phyloP scores from a whole-genome alignment of 768 basidiomycete genomes.

The Stropharia rugosoannulata region DNA sequence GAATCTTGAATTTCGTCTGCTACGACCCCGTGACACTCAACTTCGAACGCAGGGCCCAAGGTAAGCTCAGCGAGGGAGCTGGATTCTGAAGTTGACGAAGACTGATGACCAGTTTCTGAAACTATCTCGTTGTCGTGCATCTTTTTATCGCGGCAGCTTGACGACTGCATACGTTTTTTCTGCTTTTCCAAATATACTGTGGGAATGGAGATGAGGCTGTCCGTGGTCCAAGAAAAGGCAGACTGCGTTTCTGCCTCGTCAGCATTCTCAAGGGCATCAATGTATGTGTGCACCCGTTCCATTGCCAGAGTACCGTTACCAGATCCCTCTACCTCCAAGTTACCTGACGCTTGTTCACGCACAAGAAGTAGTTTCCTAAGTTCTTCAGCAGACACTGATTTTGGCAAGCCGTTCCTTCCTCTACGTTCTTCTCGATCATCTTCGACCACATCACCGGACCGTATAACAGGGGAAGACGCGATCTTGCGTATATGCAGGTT shows the following conservation, averaged over 20 bases:
- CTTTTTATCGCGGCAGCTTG: not conserved
- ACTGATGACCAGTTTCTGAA: too few species aligned
- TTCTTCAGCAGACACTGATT: not conserved
- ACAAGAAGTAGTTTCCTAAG: not conserved
- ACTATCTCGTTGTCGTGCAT: too few species aligned
- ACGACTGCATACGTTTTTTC: conserved; percentile 1
- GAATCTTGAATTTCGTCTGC: not conserved
- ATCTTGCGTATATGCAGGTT: not conserved
- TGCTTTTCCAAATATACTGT: conserved; percentile 22
- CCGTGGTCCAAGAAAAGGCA: conserved; percentile 35
- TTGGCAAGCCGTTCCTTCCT: not conserved
- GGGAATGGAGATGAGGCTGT: conserved; percentile 45
- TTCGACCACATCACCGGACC: not conserved
- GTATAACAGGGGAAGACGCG: not conserved
- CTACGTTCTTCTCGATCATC: not conserved
- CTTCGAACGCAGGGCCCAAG: not conserved
- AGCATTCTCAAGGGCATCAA: not conserved
- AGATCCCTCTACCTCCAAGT: conserved; percentile 13
- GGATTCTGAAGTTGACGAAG: not conserved
- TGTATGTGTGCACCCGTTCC: not conserved
- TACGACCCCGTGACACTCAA: not conserved
- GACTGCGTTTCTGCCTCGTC: conserved; percentile 15
- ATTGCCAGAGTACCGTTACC: not conserved
- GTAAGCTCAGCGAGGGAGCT: not conserved
- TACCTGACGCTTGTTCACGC: not conserved